phyloP scores from a whole-genome alignment of 306 rosid species.

The Fragaria iinumae region DNA sequence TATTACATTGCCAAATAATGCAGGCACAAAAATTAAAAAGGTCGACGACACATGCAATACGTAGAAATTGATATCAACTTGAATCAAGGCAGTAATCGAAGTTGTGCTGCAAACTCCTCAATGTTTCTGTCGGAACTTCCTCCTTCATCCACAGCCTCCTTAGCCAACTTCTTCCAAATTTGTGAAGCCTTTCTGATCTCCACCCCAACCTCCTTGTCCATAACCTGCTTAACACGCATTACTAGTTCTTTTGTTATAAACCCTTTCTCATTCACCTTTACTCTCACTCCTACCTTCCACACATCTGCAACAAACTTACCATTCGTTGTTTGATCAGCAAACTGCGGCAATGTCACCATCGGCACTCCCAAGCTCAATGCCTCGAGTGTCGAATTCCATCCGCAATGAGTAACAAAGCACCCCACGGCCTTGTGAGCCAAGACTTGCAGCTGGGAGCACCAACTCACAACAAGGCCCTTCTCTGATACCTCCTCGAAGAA shows the following conservation, averaged over 20 bases:
- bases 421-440: conserved; percentile 28
- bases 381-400: conserved; percentile 34
- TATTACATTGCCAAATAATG: neutral
- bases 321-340: conserved; percentile 29
- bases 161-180: conserved; percentile 13
- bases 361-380: conserved; percentile 31
- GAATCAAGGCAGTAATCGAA: neutral
- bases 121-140: conserved; percentile 25
- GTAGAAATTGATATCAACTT: neutral
- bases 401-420: conserved; percentile 32
- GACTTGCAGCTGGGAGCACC: conserved; percentile 29
- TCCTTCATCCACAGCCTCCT: conserved; percentile 18
- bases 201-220: conserved; percentile 6
- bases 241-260: neutral
- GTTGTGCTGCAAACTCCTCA: conserved; percentile 6
- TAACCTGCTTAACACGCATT: conserved; percentile 9
- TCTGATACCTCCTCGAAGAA: conserved; percentile 18
- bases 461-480: conserved; percentile 24
- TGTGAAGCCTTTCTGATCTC: neutral
- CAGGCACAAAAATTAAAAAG: neutral
- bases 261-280: conserved; percentile 24
- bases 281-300: conserved; percentile 27
- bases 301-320: conserved; percentile 24
- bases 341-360: conserved; percentile 25
- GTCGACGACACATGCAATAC: neutral